phyloP scores from a whole-genome alignment of 2,329 filamentous ascomycete genomes.

The Aspergillus fijiensis region DNA sequence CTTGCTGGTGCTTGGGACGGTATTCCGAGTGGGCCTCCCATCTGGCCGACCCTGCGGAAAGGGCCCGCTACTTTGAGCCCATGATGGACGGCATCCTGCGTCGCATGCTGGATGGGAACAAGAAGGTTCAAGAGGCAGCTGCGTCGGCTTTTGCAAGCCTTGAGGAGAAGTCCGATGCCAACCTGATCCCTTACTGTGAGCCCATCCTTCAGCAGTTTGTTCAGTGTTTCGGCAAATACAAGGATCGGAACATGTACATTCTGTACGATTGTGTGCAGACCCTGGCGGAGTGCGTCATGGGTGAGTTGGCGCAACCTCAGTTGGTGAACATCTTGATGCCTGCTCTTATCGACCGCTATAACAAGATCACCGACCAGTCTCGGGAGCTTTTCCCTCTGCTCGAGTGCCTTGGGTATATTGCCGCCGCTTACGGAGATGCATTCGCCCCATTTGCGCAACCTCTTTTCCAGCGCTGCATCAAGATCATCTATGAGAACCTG shows the following conservation, averaged over 20 bases:
- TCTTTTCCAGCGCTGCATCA: constrained; percentile 84
- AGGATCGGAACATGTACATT: constrained; percentile 98
- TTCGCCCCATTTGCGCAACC: constrained; percentile 84
- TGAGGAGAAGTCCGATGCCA: constrained; percentile 84
- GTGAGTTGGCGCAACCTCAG: constrained; percentile 73
- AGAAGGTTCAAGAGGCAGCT: constrained; percentile 94
- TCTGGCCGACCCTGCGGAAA: constrained; percentile 65
- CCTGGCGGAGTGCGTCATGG: constrained; percentile 84
- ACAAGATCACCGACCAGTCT: constrained; percentile 81
- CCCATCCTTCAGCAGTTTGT: constrained; percentile 93
- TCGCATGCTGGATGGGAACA: constrained; percentile 96
- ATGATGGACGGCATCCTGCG: constrained; percentile 95
- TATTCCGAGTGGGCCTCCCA: constrained; percentile 91
- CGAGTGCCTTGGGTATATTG: constrained; percentile 95
- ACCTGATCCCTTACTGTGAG: constrained; percentile 79
- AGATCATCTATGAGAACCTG: constrained; percentile 87
- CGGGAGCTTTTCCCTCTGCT: constrained; percentile 90
- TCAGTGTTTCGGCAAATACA: constrained; percentile 88
- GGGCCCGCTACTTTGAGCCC: constrained; percentile 80
- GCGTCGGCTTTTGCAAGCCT: constrained; percentile 95
- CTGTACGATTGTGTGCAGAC: constrained; percentile 98
- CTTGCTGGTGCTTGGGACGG: constrained; percentile 92
- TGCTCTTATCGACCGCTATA: constrained; percentile 83
- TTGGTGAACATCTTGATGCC: constrained; percentile 90
- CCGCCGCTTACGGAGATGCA: constrained; percentile 74